These are phyloP conservation scores for Gracilaria vermiculophylla DNA, from an alignment of 23 red algal genomes.

Conservation along the genomic window DNA sequence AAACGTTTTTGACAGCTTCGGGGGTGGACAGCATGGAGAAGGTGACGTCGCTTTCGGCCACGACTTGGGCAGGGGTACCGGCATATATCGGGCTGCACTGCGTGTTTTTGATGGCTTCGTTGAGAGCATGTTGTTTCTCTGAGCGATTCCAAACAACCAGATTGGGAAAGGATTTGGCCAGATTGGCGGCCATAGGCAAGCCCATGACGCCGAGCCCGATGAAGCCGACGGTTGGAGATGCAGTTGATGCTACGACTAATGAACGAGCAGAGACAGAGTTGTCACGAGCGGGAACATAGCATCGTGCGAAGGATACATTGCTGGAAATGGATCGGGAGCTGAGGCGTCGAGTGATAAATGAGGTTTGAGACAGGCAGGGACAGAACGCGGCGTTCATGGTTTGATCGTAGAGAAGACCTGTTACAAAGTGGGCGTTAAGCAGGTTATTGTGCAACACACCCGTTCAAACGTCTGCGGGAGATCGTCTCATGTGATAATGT, in stretches of 20 bases:
- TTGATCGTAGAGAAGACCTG: too few relatives aligned
- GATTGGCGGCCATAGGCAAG: conserved; percentile 74
- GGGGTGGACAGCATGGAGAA: conserved; percentile 89
- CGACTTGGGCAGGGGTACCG: conserved; percentile 48
- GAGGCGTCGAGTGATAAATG: background rate
- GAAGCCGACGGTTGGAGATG: conserved; percentile 70
- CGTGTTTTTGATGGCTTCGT: conserved; percentile 30
- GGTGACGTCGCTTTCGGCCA: conserved; percentile 37
- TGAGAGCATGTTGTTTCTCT: conserved; percentile 58
- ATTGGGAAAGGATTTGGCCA: conserved; percentile 32
- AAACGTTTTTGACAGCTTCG: conserved; percentile 54
- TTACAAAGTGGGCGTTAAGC: too few relatives aligned
- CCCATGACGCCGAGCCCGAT: conserved; percentile 93
- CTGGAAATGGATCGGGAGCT: background rate
- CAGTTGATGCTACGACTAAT: background rate
- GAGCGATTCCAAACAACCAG: conserved; percentile 87
- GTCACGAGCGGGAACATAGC: too few relatives aligned
- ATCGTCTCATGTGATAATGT: too few relatives aligned
- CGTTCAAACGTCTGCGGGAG: too few relatives aligned
- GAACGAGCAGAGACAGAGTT: background rate
- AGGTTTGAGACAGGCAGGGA: background rate
- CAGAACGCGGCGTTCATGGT: conserved; percentile 1
- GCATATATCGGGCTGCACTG: background rate
- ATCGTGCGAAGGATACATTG: background rate
- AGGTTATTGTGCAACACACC: too few relatives aligned